These are phyloP conservation scores for Brassica hybrid DNA, from an alignment of 441 rosid species.

Conservation along the genomic window DNA sequence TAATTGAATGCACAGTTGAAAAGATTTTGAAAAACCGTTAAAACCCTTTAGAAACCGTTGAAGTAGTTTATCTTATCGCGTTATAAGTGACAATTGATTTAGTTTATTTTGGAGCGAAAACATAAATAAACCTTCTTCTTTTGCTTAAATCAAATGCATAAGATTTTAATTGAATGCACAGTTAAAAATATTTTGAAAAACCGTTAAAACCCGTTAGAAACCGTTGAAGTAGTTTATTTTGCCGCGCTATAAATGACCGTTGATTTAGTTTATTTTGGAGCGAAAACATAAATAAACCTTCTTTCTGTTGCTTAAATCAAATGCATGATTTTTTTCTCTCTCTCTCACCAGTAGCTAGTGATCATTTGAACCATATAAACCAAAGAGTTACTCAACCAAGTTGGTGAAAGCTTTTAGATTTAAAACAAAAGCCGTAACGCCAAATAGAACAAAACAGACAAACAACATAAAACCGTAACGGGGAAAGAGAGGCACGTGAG, in stretches of 20 bases:
- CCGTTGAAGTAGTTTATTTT: background rate
- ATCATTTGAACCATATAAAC: conserved; percentile 9
- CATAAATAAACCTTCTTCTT: background rate
- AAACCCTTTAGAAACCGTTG: background rate
- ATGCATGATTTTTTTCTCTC: background rate
- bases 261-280: background rate
- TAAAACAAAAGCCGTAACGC: conserved; percentile 16
- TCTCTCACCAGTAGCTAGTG: background rate
- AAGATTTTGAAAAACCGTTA: too few relatives aligned
- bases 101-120: background rate
- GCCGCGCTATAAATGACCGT: background rate
- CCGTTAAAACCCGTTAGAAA: background rate
- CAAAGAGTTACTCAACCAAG: background rate
- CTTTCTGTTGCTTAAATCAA: background rate
- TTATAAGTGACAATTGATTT: background rate
- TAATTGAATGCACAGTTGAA: too few relatives aligned
- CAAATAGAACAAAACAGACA: background rate
- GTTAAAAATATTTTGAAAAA: background rate
- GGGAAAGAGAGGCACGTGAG: conserved; percentile 34
- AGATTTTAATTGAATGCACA: background rate
- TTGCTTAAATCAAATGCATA: background rate
- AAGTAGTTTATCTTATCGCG: too few relatives aligned
- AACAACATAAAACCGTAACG: background rate
- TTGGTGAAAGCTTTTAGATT: background rate
- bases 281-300: background rate